A percentile compares a stretch with the other conserved stretches of the same genome.
Conservation (phyloP, 2,329 filamentous ascomycete species). For the Ophiostoma pallidulum region DNA sequence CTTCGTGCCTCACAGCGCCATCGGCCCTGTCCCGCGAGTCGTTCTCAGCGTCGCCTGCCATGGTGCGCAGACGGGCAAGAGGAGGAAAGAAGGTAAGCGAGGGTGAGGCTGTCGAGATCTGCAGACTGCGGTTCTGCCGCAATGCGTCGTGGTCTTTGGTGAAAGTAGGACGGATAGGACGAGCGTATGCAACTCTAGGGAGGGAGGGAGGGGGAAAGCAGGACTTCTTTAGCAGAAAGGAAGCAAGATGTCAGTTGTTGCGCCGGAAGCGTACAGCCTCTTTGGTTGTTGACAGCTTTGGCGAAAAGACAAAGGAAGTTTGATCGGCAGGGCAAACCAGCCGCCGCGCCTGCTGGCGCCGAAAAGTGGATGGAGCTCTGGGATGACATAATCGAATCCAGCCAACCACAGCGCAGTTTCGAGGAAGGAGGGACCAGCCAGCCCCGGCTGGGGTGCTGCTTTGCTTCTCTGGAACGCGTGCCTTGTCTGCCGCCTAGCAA, state of each 20-base stretch:
- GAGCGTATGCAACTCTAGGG: too few species aligned
- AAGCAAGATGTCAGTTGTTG: neutral
- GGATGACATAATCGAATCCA: constrained; percentile 5
- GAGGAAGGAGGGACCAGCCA: neutral
- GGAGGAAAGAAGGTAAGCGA: neutral
- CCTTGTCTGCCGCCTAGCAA: constrained; percentile 18
- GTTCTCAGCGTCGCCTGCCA: constrained; percentile 3
- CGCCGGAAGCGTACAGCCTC: neutral
- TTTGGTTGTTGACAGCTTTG: neutral
- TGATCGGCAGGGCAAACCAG: neutral
- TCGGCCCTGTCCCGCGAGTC: neutral
- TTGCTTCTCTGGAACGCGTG: constrained; percentile 16
- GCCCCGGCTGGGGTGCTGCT: neutral
- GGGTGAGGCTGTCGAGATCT: neutral
- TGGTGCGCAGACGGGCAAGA: neutral
- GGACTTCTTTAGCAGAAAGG: neutral
- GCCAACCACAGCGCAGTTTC: neutral
- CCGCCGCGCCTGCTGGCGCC: too few species aligned
- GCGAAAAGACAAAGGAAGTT: neutral
- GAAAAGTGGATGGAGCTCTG: neutral
- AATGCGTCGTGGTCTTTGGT: too few species aligned
- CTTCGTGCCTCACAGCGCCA: neutral
- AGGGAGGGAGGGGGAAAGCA: too few species aligned
- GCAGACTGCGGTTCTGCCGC: too few species aligned
- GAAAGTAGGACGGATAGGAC: too few species aligned